These are phyloP conservation scores for Forsythia viridissima DNA, from an alignment of 257 asterid species.

Conservation along the genomic window DNA sequence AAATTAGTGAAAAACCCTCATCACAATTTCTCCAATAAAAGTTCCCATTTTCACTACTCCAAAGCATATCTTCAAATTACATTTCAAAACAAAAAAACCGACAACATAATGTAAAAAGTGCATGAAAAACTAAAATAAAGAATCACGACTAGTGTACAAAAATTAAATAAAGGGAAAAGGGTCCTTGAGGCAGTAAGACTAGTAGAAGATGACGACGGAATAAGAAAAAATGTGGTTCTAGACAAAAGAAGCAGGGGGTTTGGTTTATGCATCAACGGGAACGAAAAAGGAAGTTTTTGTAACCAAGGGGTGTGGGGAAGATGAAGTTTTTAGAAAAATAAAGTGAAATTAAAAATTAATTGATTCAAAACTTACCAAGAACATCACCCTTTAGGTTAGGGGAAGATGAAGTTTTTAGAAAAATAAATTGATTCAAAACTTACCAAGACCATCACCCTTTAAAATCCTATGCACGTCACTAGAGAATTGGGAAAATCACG, in stretches of 20 bases:
- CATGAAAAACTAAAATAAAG: background rate
- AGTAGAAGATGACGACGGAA: conserved; percentile 76
- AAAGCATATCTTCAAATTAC: background rate
- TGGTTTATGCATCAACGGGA: conserved; percentile 37
- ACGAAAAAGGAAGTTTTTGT: conserved; percentile 24
- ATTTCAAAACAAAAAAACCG: background rate
- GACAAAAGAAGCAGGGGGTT: conserved; percentile 47
- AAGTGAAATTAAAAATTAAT: too few relatives aligned
- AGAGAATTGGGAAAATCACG: too few relatives aligned
- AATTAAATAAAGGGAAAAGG: background rate
- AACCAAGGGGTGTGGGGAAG: too few relatives aligned
- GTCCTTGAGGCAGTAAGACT: conserved; percentile 83
- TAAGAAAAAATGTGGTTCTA: conserved; percentile 66
- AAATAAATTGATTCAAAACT: too few relatives aligned
- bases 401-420: too few relatives aligned
- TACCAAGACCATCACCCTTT: too few relatives aligned
- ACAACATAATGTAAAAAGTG: background rate
- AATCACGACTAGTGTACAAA: background rate
- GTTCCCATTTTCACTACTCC: background rate
- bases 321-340: too few relatives aligned
- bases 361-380: too few relatives aligned
- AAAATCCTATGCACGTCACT: too few relatives aligned
- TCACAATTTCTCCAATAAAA: background rate
- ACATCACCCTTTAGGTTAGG: too few relatives aligned
- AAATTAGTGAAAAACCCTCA: background rate